phyloP scores from a whole-genome alignment of 352 stramenopile genomes.

The Phytophthora crassamura region DNA sequence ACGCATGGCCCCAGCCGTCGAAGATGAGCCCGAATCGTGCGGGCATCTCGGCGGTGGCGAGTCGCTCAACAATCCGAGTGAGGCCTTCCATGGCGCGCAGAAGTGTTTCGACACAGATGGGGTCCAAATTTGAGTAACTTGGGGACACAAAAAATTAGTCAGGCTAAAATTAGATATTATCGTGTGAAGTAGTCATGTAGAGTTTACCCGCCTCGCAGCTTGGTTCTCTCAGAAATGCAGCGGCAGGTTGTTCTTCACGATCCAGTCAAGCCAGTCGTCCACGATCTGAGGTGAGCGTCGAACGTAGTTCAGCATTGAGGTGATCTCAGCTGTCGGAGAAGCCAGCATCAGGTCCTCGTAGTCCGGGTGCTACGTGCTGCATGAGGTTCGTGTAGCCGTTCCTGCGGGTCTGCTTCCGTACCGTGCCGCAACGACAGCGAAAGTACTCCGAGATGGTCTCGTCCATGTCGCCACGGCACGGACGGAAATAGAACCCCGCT shows the following conservation, averaged over 20 bases:
- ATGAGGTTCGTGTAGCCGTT: neutral
- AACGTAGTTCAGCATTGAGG: slow-evolving; percentile 9
- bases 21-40: too few relatives aligned
- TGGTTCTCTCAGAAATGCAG: slow-evolving; percentile 7
- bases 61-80: too few relatives aligned
- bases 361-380: too few relatives aligned
- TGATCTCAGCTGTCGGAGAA: neutral
- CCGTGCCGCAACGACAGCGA: slow-evolving; percentile 1
- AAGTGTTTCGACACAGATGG: too few relatives aligned
- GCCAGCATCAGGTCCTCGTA: too few relatives aligned
- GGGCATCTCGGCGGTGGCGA: too few relatives aligned
- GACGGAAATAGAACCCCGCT: neutral
- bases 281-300: neutral
- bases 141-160: too few relatives aligned
- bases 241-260: slow-evolving; percentile 6
- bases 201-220: slow-evolving; percentile 1
- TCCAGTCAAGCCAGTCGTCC: slow-evolving; percentile 1
- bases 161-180: too few relatives aligned
- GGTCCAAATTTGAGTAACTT: too few relatives aligned
- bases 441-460: slow-evolving; percentile 4
- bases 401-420: neutral
- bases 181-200: too few relatives aligned
- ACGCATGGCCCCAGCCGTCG: too few relatives aligned
- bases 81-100: too few relatives aligned
- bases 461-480: neutral